phyloP scores from a whole-genome alignment of 768 basidiomycete genomes.

The Calvatia gigantea region DNA sequence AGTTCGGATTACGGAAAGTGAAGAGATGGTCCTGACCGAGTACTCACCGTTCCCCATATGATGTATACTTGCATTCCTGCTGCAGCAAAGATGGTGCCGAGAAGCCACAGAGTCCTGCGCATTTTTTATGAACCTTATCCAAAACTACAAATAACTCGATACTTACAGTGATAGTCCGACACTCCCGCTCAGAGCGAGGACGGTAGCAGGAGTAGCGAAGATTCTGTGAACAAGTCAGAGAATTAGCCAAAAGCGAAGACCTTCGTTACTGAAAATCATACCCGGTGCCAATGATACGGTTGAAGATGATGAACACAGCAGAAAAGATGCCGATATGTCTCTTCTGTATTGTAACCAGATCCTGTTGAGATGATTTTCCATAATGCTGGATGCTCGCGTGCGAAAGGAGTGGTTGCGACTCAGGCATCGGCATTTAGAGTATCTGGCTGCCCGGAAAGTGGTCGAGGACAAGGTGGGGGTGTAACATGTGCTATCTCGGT shows the following conservation, averaged over 20 bases:
- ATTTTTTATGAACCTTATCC: too few species aligned
- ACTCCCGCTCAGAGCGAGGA: slow-evolving; percentile 35
- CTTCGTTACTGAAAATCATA: slow-evolving; percentile 9
- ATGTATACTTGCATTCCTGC: slow-evolving; percentile 40
- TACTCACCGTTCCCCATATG: slow-evolving; percentile 34
- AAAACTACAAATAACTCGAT: too few species aligned
- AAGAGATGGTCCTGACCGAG: neutral
- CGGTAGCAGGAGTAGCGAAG: slow-evolving; percentile 39
- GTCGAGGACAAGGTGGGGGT: neutral
- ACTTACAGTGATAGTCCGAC: slow-evolving; percentile 36
- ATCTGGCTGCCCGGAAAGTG: neutral
- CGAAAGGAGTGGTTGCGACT: neutral
- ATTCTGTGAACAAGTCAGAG: slow-evolving; percentile 20
- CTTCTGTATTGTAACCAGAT: neutral
- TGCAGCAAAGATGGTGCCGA: slow-evolving; percentile 36
- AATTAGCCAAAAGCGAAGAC: neutral
- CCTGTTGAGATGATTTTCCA: neutral
- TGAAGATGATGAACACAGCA: slow-evolving; percentile 35
- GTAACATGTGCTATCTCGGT: neutral
- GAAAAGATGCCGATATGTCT: slow-evolving; percentile 24
- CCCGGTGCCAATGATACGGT: slow-evolving; percentile 36
- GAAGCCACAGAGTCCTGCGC: slow-evolving; percentile 39
- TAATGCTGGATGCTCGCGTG: neutral
- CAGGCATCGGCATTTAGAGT: neutral
- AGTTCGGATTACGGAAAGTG: neutral